Percentiles rank a stretch among this genome's conserved stretches.
Conservation (phyloP, 495 filamentous ascomycete genomes). For the Daldinia concentrica region DNA sequence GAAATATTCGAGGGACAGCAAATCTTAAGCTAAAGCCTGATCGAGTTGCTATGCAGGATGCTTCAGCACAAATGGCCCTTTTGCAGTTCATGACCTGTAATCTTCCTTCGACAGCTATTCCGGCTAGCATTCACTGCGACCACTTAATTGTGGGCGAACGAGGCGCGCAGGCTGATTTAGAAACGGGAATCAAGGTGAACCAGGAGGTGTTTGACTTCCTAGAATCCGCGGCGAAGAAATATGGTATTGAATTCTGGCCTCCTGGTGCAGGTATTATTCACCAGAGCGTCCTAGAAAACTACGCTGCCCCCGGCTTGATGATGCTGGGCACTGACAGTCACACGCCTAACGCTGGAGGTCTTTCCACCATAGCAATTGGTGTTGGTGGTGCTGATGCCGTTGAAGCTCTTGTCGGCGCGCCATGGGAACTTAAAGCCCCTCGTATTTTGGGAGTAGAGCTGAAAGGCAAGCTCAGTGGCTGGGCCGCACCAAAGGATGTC, state of each 20-base stretch:
- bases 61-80: constrained; percentile 96
- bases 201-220: constrained; percentile 98
- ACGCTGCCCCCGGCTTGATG: constrained; percentile 96
- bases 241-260: constrained; percentile 98
- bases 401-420: constrained; percentile 93
- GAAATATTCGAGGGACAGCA: constrained; percentile 81
- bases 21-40: constrained; percentile 98
- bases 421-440: constrained; percentile 97
- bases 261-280: constrained; percentile 99
- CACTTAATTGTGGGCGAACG: constrained; percentile 97
- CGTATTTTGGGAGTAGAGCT: constrained; percentile 87
- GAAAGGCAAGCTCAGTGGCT: constrained; percentile 83
- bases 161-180: constrained; percentile 88
- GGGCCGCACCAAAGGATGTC: constrained; percentile 94
- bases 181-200: constrained; percentile 87
- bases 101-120: constrained; percentile 89
- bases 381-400: constrained; percentile 98
- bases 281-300: constrained; percentile 98
- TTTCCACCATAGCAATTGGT: constrained; percentile 95
- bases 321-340: constrained; percentile 99
- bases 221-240: constrained; percentile 92
- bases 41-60: constrained; percentile 98
- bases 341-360: constrained; percentile 93
- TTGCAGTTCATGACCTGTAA: constrained; percentile 99
- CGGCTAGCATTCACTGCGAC: constrained; percentile 97